Base-by-base conservation (phyloP, 2,329 filamentous ascomycete genomes). In the Aureobasidium lini region DNA sequence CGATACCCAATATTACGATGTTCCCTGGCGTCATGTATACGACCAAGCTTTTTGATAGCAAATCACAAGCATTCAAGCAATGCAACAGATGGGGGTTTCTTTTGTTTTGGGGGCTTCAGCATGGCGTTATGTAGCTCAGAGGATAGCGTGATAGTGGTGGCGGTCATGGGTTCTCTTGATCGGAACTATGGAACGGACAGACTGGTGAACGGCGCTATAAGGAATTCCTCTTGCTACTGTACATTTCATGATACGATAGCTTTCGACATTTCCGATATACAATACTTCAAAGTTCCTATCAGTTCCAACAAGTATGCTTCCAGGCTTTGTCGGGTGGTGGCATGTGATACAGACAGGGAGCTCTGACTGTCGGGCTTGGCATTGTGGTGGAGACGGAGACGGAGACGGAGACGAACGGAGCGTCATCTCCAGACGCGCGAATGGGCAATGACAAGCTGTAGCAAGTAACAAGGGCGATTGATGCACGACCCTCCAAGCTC, bases 121-220 rank as follows among this genome's bases (percentile, higher is more conserved):
- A 57, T 57, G 54, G 54, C 42, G 54, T 40, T 40, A 48, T 48
- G 15, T 29, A 39, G 34, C 34, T 40, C 43, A 48, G 43, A 46
- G 34, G 54, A 48, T 39, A 40, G 43, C 54, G 54, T 48, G 54
- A 57, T 57, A 31, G 29, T n/a, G n/a, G 13, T 29, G 34, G 18
- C 36, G 18, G 23, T 36, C 34, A 13, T n/a, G 39, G n/a, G 44
- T 49, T 36, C 23, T 31, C 47, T 36, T 28, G 36, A 23, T 39
- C 36, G 18, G 36, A 10, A 9, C 11, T n/a, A 9, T 29, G 4
- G 4, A 37, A 15, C 10, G 47, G 18, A 50, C 16, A 48, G 16
- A 50, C 18, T 37, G 47, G 34, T 11, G 48, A 23, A 29, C 15
- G 48, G 48, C 5, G 36, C 36, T 40, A 10, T 16, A 11, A 40